A percentile compares a stretch with the other conserved stretches of the same genome.
These are phyloP conservation scores for Lecanoromycetidae sp. DNA, from an alignment of 2,329 filamentous ascomycete genomes.

Conservation along the genomic window DNA sequence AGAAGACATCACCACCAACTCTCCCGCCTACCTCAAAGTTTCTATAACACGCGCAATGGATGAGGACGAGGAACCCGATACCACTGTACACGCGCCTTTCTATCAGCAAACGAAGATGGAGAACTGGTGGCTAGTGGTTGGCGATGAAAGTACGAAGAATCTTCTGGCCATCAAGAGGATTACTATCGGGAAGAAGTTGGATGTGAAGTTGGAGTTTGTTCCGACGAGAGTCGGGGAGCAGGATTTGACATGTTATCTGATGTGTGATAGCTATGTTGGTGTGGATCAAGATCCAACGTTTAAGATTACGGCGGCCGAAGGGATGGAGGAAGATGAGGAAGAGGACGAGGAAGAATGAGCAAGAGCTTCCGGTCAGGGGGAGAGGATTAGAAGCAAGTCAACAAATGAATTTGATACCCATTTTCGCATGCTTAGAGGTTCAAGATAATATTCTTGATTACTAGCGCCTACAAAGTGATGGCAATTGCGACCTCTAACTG, in stretches of 20 bases:
- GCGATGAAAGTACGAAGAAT: constrained; percentile 77
- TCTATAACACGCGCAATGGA: constrained; percentile 72
- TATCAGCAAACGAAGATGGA: constrained; percentile 87
- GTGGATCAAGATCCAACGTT: constrained; percentile 94
- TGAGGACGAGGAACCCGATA: constrained; percentile 62
- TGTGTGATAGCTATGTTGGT: constrained; percentile 94
- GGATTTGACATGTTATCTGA: constrained; percentile 80
- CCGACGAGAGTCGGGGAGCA: constrained; percentile 72
- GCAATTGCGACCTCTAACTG: too few species aligned
- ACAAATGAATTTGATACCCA: too few species aligned
- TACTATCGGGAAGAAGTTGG: constrained; percentile 67
- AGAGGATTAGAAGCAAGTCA: too few species aligned
- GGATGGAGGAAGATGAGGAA: constrained; percentile 87
- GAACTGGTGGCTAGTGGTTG: constrained; percentile 97
- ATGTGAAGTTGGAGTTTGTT: constrained; percentile 76
- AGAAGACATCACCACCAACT: constrained; percentile 66
- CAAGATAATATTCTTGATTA: too few species aligned
- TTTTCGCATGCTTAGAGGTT: too few species aligned
- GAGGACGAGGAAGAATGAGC: constrained; percentile 54
- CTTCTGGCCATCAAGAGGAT: constrained; percentile 90
- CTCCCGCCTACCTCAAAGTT: constrained; percentile 70
- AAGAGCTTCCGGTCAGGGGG: too few species aligned
- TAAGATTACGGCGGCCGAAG: constrained; percentile 71
- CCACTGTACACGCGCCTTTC: constrained; percentile 86
- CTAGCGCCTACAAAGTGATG: too few species aligned